Base-by-base conservation (phyloP, 306 rosid species). In the Glycine latifolia region DNA sequence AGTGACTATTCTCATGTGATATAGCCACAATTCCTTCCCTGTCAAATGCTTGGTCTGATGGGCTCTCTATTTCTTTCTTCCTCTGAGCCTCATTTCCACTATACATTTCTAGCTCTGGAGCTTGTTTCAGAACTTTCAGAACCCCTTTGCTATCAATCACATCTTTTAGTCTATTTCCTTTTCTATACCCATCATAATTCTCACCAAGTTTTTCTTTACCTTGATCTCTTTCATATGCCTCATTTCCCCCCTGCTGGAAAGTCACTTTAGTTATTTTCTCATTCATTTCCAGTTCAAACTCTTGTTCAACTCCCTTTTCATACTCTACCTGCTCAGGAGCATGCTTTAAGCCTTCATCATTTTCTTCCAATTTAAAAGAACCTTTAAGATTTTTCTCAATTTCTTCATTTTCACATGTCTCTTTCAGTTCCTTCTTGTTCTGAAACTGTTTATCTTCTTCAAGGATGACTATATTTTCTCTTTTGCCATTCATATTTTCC, bases 251-350 rank as follows among this genome's bases (percentile, higher is more conserved):
- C 65, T 10, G 16, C 55, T 62, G 69, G 63, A 80, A 80, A 69
- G 48, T 50, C 80, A 58, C 77, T 67, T 73, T 49, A 81, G 77
- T 72, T 39, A 37, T 81, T 86, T 69, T 86, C 67, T 79, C 84
- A 81, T 78, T 82, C 80, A 86, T 86, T 54, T 87, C 83, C 74
- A 56, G 78, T 79, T 80, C 85, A 75, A 84, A 76, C 73, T 81
- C 88, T 73, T 73, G 80, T 70, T 76, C 33, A 16, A 52, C 81
- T 77, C 85, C 67, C 67, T 70, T 88, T 82, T 74, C 89, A 76
- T 66, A 87, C 73, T 84, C 88, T 73, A 71, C 87, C 85, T 44
- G 81, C 83, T 77, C 88, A 68, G 82, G 79, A 66, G 76, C 77
- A 78, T 82, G 59, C 73, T 54, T 65, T 78, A 58, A 78, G 71